phyloP scores from a whole-genome alignment of 2,329 filamentous ascomycete genomes.

The Elsinoe ampelina region DNA sequence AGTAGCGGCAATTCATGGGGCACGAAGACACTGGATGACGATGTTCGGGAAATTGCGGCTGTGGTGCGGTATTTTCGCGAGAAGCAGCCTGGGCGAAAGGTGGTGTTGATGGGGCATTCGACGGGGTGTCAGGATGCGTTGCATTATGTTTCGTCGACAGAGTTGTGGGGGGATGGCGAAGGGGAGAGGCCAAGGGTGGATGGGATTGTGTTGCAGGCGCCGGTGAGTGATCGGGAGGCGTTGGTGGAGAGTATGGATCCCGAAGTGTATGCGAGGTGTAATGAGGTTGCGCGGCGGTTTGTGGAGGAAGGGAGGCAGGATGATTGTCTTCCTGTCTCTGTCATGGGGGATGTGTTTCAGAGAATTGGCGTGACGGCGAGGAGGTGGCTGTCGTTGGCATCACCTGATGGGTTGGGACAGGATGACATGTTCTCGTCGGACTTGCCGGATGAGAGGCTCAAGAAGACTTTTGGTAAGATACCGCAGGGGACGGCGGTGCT shows the following conservation, averaged over 20 bases:
- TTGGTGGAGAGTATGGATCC: constrained; percentile 39
- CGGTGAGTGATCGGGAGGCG: constrained; percentile 67
- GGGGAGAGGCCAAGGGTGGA: constrained; percentile 49
- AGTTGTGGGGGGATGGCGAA: constrained; percentile 23
- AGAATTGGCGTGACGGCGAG: constrained; percentile 43
- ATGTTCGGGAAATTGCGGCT: constrained; percentile 45
- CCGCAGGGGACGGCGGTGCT: constrained; percentile 45
- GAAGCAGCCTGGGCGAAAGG: constrained; percentile 36
- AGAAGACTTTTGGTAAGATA: constrained; percentile 56
- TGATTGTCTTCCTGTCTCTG: constrained; percentile 44
- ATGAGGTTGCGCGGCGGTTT: constrained; percentile 43
- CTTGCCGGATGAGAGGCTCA: constrained; percentile 49
- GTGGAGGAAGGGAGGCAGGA: constrained; percentile 46
- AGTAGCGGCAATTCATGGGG: constrained; percentile 50
- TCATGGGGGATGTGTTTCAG: constrained; percentile 25
- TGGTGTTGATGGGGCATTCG: constrained; percentile 61
- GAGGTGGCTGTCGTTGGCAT: constrained; percentile 50
- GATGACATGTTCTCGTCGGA: constrained; percentile 88
- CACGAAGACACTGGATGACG: constrained; percentile 41
- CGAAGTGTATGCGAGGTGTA: constrained; percentile 32
- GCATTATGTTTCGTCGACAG: constrained; percentile 45
- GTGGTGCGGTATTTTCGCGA: constrained; percentile 43
- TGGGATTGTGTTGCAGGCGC: constrained; percentile 70
- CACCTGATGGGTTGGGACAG: constrained; percentile 51
- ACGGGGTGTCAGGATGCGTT: constrained; percentile 62